Base-by-base conservation (phyloP, 176 grass and related monocot genomes). In the Triticum monococcum region DNA sequence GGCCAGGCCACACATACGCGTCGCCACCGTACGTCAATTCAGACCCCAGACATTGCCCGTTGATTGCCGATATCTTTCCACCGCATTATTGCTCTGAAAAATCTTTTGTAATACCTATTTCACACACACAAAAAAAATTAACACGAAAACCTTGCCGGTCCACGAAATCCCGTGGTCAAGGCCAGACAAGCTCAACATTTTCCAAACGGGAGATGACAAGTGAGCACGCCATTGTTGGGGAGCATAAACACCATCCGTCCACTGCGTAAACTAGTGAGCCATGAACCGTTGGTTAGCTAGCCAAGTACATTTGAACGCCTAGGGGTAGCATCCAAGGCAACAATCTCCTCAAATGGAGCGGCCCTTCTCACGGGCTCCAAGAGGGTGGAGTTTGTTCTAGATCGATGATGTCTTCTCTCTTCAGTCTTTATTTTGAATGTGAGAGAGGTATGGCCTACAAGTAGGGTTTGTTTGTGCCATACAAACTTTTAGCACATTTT, bases 311-410 rank as follows among this genome's bases (percentile, higher is more conserved):
- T 2, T 57, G 72, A 37, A 78, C 78, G 61, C 13, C 6, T 5
- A 62, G 16, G 61, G 25, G 63, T 5, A 17, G 8, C 56, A 22
- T 8, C 10, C 45, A 9, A 86, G 78, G 36, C 48, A 81, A 22
- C 73, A 77, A 22, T 62, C 24, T 40, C 61, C 71, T 85, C 83
- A 71, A 82, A 78, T 30, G 38, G 2, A 24, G 62, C 64, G 13
- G n/a, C 12, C 4, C 60, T 33, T 74, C 71, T 28, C 26, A 3
- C 72, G 12, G 8, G 17, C 71, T 33, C 72, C 72, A 17, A 82
- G 72, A 12, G 7, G 23, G 2, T 36, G 5, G 64, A 77, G 79
- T 16, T n/a, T 46, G 46, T 82, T 78, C 79, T 31, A 86, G 71
- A 26, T 63, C 68, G 50, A 46, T 59, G 17, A 5, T 78, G 69